phyloP scores from a whole-genome alignment of 257 asterid genomes.

The Orobanche coerulescens region DNA sequence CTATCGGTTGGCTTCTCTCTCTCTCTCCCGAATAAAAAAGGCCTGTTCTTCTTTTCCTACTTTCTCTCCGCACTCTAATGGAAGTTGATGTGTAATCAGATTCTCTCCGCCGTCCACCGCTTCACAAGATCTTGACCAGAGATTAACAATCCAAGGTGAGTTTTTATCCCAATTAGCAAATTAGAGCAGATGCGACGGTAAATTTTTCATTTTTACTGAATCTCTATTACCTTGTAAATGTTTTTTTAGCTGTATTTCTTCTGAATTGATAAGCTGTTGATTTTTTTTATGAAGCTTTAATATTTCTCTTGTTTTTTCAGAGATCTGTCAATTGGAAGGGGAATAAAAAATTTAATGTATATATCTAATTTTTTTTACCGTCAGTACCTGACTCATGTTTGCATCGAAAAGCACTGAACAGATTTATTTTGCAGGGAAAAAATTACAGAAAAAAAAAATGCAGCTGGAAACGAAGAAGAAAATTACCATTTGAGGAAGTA shows the following conservation, averaged over 20 bases:
- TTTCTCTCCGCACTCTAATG: conserved; percentile 21
- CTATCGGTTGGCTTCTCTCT: conserved; percentile 22
- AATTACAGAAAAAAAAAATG: neutral
- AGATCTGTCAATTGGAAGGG: conserved; percentile 29
- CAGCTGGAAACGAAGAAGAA: neutral
- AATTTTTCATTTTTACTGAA: neutral
- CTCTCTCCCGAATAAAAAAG: conserved; percentile 19
- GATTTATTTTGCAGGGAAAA: conserved; percentile 10
- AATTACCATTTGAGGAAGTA: conserved; percentile 11
- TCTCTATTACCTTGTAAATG: neutral
- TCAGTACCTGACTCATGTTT: conserved; percentile 11
- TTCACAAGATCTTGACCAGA: conserved; percentile 33
- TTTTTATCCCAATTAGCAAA: conserved; percentile 13
- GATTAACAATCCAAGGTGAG: conserved; percentile 26
- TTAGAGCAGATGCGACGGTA: neutral
- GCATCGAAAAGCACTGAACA: neutral
- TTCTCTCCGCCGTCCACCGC: conserved; percentile 31
- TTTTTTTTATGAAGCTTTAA: too few relatives aligned
- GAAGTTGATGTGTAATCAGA: conserved; percentile 13
- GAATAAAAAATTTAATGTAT: neutral
- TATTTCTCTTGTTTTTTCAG: conserved; percentile 7
- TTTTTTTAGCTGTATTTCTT: neutral
- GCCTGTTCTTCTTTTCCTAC: conserved; percentile 29
- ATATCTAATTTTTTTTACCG: too few relatives aligned
- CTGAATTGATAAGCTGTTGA: neutral